Conservation (phyloP, 768 basidiomycete species). For the Boletus reticulatus region DNA sequence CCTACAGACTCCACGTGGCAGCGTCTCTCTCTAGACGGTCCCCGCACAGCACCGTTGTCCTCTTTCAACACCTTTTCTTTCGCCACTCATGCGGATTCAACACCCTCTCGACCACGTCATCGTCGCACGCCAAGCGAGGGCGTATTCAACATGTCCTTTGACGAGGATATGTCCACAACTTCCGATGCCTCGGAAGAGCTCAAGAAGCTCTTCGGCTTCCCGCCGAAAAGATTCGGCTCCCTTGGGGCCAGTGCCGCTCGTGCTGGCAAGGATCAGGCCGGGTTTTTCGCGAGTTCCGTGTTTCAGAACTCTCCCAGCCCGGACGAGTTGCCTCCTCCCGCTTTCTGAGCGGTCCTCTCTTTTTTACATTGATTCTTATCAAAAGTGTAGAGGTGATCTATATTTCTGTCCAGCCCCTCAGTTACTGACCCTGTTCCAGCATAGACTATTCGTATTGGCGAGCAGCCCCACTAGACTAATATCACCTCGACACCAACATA, state of each 20-base stretch:
- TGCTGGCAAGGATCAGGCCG: slow-evolving; percentile 35
- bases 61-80: slow-evolving; percentile 42
- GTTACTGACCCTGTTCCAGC: slow-evolving; percentile 17
- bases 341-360: slow-evolving; percentile 47
- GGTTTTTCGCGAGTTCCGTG: slow-evolving; percentile 74
- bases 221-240: slow-evolving; percentile 29
- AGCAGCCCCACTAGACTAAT: slow-evolving; percentile 37
- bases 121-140: slow-evolving; percentile 70
- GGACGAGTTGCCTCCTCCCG: slow-evolving; percentile 72
- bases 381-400: slow-evolving; percentile 41
- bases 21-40: slow-evolving; percentile 37
- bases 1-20: slow-evolving; percentile 31
- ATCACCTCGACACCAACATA: slow-evolving; percentile 33
- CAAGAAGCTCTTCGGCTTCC: slow-evolving; percentile 34
- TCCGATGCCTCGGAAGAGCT: slow-evolving; percentile 39
- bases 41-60: slow-evolving; percentile 51
- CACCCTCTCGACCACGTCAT: slow-evolving; percentile 38
- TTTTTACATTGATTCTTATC: slow-evolving; percentile 18
- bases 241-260: slow-evolving; percentile 26
- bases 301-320: slow-evolving; percentile 89
- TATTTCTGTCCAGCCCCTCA: not conserved
- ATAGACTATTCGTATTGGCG: slow-evolving; percentile 39
- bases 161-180: slow-evolving; percentile 54
- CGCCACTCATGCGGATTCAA: slow-evolving; percentile 25
- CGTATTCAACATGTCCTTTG: slow-evolving; percentile 72